phyloP scores from a whole-genome alignment of 2,329 filamentous ascomycete species.

The Aspergillus novofumigatus region DNA sequence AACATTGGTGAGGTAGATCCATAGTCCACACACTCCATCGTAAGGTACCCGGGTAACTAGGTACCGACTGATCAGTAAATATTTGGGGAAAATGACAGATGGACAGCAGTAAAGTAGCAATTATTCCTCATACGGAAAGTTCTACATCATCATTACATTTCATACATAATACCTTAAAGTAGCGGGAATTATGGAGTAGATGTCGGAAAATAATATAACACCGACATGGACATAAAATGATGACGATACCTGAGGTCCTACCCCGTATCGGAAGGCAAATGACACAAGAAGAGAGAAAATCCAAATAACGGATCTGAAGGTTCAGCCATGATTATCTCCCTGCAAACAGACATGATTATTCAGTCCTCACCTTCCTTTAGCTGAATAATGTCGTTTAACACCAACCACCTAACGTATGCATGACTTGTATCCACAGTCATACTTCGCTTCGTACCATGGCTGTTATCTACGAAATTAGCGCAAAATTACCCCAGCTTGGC shows the following conservation, averaged over 20 bases:
- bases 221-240: not conserved
- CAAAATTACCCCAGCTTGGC: conserved; percentile 11
- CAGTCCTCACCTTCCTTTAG: no score
- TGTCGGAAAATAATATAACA: not conserved
- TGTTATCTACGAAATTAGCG: not conserved
- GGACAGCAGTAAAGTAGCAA: not conserved
- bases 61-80: not conserved
- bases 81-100: not conserved
- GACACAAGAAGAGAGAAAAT: not conserved
- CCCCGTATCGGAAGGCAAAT: not conserved
- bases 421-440: not conserved
- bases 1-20: not conserved
- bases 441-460: not conserved
- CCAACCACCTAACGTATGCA: not conserved
- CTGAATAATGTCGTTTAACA: not conserved
- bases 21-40: not conserved
- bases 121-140: not conserved
- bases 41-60: not conserved
- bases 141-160: not conserved
- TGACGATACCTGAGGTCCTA: not conserved
- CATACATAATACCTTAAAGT: not conserved
- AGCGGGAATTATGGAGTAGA: not conserved
- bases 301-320: not conserved
- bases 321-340: not conserved
- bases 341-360: no score